Evolutionary conservation across 257 asterid species (phyloP), one percentile per base, ranked within the genome.

Genomic region (Gentiana dahurica): DNA sequence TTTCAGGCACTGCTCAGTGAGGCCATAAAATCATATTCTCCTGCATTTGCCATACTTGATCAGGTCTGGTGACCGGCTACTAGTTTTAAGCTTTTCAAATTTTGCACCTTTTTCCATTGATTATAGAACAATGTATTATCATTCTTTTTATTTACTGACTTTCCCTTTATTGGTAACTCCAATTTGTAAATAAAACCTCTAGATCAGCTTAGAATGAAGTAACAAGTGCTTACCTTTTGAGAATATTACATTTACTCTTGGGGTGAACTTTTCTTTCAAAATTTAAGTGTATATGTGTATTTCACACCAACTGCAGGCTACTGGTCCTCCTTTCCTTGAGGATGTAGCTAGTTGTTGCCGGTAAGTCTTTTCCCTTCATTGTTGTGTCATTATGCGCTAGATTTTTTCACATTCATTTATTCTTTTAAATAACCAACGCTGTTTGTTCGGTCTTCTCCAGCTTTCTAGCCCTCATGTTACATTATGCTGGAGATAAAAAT

Each of bases 341-440:
- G 99, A 92, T 77, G 99, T 88, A 61, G 97, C 99, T 60, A 92
- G 83, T 67, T 92, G 99, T 75, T 92, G 99, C 75, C 93, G 99
- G 99, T 92, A 88, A 24, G 58, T 44, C 39, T 50, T 38, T 41
- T 49, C 50, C 49, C 54, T 50, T 33, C 64, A 13, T 24, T 24
- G 24, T 24, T 24, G 24, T 24, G 24, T 24, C 24, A 24, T 24
- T 24, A 24, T 24, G 24, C 24, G 24, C 24, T 24, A 24, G 24
- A 24, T 24, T 24, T 24, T 24, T 24, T 24, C 24, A 24, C 24
- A 24, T 24, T 24, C 24, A 24, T 24, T 24, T 24, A 24, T 24
- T 24, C 24, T 24, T 24, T 24, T 24, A 24, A 24, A 24, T 24
- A 24, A 24, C 24, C 24, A 24, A 24, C 24, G 24, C 24, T 24